Base-by-base conservation (phyloP, 768 basidiomycete species). In the Nevesoporus exiguus region DNA sequence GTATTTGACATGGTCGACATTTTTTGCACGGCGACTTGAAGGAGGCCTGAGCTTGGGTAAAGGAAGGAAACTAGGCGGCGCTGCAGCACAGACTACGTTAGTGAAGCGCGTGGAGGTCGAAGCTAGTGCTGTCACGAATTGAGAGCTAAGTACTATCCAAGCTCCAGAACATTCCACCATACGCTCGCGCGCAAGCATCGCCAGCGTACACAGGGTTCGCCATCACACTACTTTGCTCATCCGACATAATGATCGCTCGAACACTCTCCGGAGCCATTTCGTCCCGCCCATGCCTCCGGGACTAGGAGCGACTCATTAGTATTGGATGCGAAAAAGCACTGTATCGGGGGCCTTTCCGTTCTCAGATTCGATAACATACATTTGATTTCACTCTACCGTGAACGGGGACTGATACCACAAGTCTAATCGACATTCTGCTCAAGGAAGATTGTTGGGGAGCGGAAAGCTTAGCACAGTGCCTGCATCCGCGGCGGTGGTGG, bases 1-100 rank as follows among this genome's bases (percentile, higher is more conserved):
- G 81, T 81, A 21, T 67, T 76, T 58, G 77, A 78, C 66, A 85
- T 39, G 39, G 39, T 75, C 42, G 66, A 60, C 71, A 72, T 73
- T 51, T 73, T 51, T 54, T 64, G 56, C 11, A 42, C 44, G 25
- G 31, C 10, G 29, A 42, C 42, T 40, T 10, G 33, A 15, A 51
- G 36, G 25, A 47, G 21, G 34, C 22, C 39, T 31, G 46, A 33
- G 40, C 49, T 36, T 24, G 21, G 25, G 34, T 41, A n/a, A 56
- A 15, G 29, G 33, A 49, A 31, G 44, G n/a, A 31, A 27, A 37
- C 36, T 14, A 14, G 31, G 48, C 24, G 21, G 34, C 15, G 22
- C 31, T 49, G 51, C 14, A 14, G 33, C 33, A 33, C 9, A 33
- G 33, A 14, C 13, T 33, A 11, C 33, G 27, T 29, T 29, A 8